phyloP scores from a whole-genome alignment of 2,329 filamentous ascomycete species.

The Epicoccum nigrum region DNA sequence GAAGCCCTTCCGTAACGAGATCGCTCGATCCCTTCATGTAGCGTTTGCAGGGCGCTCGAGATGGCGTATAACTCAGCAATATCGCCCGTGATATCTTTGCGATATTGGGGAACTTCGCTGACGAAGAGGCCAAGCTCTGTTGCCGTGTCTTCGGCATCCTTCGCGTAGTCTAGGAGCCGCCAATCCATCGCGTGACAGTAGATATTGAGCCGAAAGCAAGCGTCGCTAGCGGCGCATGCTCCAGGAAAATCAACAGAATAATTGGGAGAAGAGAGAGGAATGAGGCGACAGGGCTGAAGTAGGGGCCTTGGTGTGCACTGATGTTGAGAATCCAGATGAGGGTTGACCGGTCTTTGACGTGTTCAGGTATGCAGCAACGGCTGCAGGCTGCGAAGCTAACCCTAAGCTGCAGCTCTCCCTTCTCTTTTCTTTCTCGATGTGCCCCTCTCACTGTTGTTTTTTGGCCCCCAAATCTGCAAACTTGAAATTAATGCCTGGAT shows the following conservation, averaged over 20 bases:
- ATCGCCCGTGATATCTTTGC: conserved; percentile 59
- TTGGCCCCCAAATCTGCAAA: conserved; percentile 38
- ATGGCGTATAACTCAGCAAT: conserved; percentile 63
- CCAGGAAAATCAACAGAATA: conserved; percentile 17
- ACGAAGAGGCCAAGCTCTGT: conserved; percentile 58
- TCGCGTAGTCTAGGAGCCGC: conserved; percentile 49
- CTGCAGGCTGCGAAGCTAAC: conserved; percentile 34
- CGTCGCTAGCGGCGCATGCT: conserved; percentile 25
- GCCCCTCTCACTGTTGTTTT: conserved; percentile 16
- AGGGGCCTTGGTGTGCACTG: conserved; percentile 36
- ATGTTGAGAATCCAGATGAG: conserved; percentile 33
- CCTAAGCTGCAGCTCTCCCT: conserved; percentile 39
- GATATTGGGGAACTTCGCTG: conserved; percentile 57
- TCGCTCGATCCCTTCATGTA: conserved; percentile 54
- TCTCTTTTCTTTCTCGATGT: conserved; percentile 31
- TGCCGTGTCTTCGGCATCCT: conserved; percentile 60
- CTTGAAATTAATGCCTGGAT: not conserved
- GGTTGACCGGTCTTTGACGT: conserved; percentile 42
- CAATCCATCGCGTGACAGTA: conserved; percentile 44
- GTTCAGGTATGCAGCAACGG: conserved; percentile 38
- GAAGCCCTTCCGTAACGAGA: conserved; percentile 46
- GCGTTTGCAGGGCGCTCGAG: conserved; percentile 56
- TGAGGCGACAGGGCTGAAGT: conserved; percentile 37
- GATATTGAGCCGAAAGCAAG: conserved; percentile 29
- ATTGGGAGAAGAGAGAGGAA: conserved; percentile 18